Base-by-base conservation (phyloP, 2,329 filamentous ascomycete genomes). In the Endoconidiophora polonica region DNA sequence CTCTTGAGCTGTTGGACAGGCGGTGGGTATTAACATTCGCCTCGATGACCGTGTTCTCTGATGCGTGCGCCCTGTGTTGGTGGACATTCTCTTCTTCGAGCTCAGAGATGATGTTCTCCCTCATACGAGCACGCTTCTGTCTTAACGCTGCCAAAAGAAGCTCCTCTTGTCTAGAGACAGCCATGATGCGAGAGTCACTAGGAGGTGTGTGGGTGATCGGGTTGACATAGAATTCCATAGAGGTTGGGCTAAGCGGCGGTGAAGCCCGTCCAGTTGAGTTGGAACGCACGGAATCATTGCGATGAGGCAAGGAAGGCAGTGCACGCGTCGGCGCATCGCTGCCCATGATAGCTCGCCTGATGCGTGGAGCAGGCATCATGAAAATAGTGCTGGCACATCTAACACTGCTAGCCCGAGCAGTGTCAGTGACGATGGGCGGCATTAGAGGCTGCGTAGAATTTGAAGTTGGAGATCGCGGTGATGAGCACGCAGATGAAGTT, bases 111-210 rank as follows among this genome's bases (percentile, higher is more conserved):
- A 68, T 62, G 2, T 65, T 67, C 54, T 73, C 68, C 2, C 71
- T 69, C 68, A 75, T 74, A n/a, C 65, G 63, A 2, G 72, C 68
- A n/a, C 73, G 66, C 63, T 75, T 76, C 56, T 71, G 67, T 6
- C 74, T 67, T 40, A 78, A 64, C 2, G 74, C 74, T 2, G 74
- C 69, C 3, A 78, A 63, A 0, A 78, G 64, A 66, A 76, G 70
- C 59, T 77, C 72, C 54, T 78, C 74, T 54, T 77, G 73, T 3
- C 65, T 67, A 0, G 73, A 77, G 16, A 78, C 72, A 1, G 73
- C 71, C 69, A 77, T 76, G 49, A 76, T 63, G 1, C 73, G 68
- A 24, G 62, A 61, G 33, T 63, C 55, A 2, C 56, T 57, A 40
- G 66, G 61, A 6, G 65, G 58, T 0, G 68, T 67, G 2, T 65